Percentiles rank a stretch among this genome's conserved stretches.
phyloP scores from a whole-genome alignment of 495 filamentous ascomycete genomes.

The Symbiotaphrina buchneri region DNA sequence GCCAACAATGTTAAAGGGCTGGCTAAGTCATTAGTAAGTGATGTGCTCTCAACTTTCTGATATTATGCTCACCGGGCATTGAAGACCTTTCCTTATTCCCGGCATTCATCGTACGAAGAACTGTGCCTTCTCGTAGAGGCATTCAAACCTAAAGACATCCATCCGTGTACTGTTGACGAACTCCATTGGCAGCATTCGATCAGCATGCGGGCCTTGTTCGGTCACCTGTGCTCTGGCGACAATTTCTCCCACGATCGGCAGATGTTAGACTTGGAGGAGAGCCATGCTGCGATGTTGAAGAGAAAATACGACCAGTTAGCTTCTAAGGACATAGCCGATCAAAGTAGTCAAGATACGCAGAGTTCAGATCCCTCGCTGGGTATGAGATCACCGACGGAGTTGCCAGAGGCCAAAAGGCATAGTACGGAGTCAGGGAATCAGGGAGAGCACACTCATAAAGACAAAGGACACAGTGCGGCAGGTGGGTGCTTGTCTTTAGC shows the following conservation, averaged over 20 bases:
- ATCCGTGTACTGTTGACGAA: constrained; percentile 54
- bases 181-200: constrained; percentile 33
- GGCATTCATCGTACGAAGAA: constrained; percentile 74
- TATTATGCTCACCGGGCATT: background rate
- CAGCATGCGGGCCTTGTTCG: constrained; percentile 46
- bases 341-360: constrained; percentile 7
- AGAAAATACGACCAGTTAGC: constrained; percentile 13
- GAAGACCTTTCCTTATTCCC: constrained; percentile 59
- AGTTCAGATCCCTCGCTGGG: too few relatives aligned
- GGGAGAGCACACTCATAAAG: too few relatives aligned
- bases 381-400: too few relatives aligned
- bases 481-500: too few relatives aligned
- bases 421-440: too few relatives aligned
- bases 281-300: constrained; percentile 6
- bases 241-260: constrained; percentile 42
- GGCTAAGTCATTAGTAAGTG: constrained; percentile 6
- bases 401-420: too few relatives aligned
- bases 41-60: background rate
- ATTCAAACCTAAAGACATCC: constrained; percentile 55
- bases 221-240: constrained; percentile 35
- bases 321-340: constrained; percentile 10
- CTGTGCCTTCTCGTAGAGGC: constrained; percentile 43
- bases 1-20: constrained; percentile 5
- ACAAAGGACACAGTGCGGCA: too few relatives aligned
- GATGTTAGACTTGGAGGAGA: constrained; percentile 23